Conservation (phyloP, 2,329 filamentous ascomycete species). For the Colletotrichum sidae region DNA sequence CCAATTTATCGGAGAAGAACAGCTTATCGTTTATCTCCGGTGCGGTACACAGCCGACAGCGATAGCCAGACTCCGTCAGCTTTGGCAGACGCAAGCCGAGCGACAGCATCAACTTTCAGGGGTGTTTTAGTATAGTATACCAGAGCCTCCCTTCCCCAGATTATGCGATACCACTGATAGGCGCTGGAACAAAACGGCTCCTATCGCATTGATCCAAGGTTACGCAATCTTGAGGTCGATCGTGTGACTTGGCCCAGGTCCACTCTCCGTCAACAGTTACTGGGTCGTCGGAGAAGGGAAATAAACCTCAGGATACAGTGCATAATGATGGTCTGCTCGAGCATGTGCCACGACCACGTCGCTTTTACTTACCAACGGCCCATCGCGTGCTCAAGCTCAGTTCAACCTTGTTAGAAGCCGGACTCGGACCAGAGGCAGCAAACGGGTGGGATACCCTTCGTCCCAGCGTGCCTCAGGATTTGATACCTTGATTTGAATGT, state of each 20-base stretch:
- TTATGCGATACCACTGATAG: conserved; percentile 29
- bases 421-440: no score
- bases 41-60: conserved; percentile 2
- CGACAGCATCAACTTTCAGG: conserved; percentile 6
- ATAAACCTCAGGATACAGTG: conserved; percentile 27
- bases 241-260: conserved; percentile 33
- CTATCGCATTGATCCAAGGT: conserved; percentile 32
- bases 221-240: conserved; percentile 27
- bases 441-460: neutral
- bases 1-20: conserved; percentile 10
- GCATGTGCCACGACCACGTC: conserved; percentile 21
- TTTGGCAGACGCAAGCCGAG: conserved; percentile 2
- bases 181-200: neutral
- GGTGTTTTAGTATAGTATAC: conserved; percentile 7
- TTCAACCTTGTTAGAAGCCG: neutral
- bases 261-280: conserved; percentile 22
- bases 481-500: neutral
- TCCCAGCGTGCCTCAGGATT: neutral
- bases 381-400: conserved; percentile 27
- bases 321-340: conserved; percentile 28
- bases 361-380: conserved; percentile 17
- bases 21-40: conserved; percentile 11
- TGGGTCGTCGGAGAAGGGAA: neutral
- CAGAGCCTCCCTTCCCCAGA: conserved; percentile 29
- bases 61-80: neutral